These are phyloP conservation scores for Lindgomyces ingoldianus DNA, from an alignment of 495 filamentous ascomycete species.

Conservation along the genomic window DNA sequence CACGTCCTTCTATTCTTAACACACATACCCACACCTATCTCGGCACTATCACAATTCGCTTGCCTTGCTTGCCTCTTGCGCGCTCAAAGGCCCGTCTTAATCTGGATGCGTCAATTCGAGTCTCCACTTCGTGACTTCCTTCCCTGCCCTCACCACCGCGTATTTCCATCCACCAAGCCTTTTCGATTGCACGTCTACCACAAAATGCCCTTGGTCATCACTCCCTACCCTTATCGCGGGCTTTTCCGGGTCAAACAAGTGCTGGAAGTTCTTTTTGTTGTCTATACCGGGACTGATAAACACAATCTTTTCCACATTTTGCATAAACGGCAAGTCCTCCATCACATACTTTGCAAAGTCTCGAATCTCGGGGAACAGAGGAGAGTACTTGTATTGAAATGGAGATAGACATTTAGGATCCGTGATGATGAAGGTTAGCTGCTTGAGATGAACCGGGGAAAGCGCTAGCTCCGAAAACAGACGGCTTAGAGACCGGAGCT, in stretches of 20 bases:
- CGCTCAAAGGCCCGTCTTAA: background rate
- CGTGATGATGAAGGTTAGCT: constrained; percentile 12
- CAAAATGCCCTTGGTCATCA: background rate
- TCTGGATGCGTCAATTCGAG: constrained; percentile 19
- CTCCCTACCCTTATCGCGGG: background rate
- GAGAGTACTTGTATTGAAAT: background rate
- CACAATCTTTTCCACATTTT: constrained; percentile 17
- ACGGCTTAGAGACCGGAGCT: background rate
- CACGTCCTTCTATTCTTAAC: too few relatives aligned
- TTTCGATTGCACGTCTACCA: background rate
- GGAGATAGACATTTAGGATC: background rate
- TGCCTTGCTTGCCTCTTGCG: background rate
- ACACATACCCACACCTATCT: background rate
- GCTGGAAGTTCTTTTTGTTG: constrained; percentile 9
- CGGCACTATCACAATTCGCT: background rate
- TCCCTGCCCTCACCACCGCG: background rate
- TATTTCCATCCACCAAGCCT: constrained; percentile 16
- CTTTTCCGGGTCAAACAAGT: constrained; percentile 18
- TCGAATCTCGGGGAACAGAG: background rate
- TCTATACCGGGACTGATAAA: constrained; percentile 10
- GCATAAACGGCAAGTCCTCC: constrained; percentile 8
- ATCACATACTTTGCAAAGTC: background rate
- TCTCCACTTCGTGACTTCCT: constrained; percentile 14
- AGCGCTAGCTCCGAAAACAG: constrained; percentile 5
- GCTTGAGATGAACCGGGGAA: constrained; percentile 2